These are phyloP conservation scores for Spergularia azorica DNA, from an alignment of 179 eudicot species.

Conservation along the genomic window DNA sequence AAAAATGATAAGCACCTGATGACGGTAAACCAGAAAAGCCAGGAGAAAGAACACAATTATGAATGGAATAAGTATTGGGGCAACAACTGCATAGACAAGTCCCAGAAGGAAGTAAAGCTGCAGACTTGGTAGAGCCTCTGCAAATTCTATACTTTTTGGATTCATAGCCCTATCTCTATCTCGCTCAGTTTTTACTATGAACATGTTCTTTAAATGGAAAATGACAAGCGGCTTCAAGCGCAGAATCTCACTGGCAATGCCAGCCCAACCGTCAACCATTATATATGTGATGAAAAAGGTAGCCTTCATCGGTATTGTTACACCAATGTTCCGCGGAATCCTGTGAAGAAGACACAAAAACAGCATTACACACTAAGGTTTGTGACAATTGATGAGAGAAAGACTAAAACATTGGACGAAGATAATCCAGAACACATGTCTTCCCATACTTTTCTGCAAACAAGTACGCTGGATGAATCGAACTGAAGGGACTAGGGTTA, in stretches of 20 bases:
- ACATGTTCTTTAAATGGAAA: slow-evolving; percentile 82
- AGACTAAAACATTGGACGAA: not conserved
- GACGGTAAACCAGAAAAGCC: slow-evolving; percentile 90
- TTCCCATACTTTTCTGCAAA: too few species aligned
- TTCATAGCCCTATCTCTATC: slow-evolving; percentile 90
- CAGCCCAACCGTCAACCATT: slow-evolving; percentile 99
- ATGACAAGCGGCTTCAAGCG: slow-evolving; percentile 79
- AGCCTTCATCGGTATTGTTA: slow-evolving; percentile 95
- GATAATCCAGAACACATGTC: too few species aligned
- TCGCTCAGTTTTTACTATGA: slow-evolving; percentile 85
- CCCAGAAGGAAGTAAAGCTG: slow-evolving; percentile 93
- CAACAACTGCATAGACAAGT: slow-evolving; percentile 85
- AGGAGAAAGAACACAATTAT: slow-evolving; percentile 81
- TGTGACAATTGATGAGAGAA: too few species aligned
- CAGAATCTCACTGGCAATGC: slow-evolving; percentile 86
- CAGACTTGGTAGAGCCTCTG: slow-evolving; percentile 64
- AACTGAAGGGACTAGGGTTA: too few species aligned
- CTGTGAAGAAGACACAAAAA: slow-evolving; percentile 40
- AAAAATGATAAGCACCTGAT: slow-evolving; percentile 53
- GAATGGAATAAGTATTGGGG: slow-evolving; percentile 91
- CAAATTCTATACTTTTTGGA: slow-evolving; percentile 77
- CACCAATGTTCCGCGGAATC: slow-evolving; percentile 86
- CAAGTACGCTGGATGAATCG: too few species aligned
- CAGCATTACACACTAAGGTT: not conserved
- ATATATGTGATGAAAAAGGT: slow-evolving; percentile 95